Evolutionary conservation across 2,329 filamentous ascomycete genomes (phyloP).

Genomic region (Hymenoscyphus albidus): DNA sequence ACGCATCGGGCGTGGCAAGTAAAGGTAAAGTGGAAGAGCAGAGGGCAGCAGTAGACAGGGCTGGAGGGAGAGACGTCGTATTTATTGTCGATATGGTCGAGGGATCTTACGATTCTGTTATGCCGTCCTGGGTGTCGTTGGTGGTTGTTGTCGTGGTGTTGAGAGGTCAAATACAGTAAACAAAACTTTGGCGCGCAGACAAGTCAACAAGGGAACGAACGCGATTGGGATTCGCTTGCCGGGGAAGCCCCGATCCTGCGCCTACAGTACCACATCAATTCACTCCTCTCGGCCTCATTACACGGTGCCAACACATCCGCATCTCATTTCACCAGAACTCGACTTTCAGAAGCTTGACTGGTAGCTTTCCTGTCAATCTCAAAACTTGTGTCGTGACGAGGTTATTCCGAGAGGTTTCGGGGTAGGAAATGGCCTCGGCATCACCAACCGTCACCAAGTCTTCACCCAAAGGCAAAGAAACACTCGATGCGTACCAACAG

Average conservation of each 20-base stretch:
- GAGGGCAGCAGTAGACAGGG: background rate
- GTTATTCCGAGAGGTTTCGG: background rate
- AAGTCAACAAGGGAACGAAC: conserved; percentile 9
- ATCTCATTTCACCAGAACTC: too few relatives aligned
- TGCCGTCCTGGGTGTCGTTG: conserved; percentile 13
- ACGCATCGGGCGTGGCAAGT: conserved; percentile 14
- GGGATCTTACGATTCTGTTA: conserved; percentile 12
- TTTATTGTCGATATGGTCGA: conserved; percentile 12
- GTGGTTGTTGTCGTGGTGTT: conserved; percentile 10
- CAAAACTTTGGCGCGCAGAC: conserved; percentile 17
- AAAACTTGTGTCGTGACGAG: too few relatives aligned
- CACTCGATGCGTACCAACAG: conserved; percentile 66
- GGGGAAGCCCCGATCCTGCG: background rate
- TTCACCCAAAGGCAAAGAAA: background rate
- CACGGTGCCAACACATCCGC: background rate
- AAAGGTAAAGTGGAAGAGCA: conserved; percentile 15
- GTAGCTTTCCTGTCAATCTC: too few relatives aligned
- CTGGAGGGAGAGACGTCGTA: conserved; percentile 13
- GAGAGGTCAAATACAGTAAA: conserved; percentile 23
- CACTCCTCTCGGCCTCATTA: background rate
- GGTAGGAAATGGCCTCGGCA: background rate
- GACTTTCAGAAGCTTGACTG: too few relatives aligned
- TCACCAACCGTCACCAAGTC: background rate
- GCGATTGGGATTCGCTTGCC: conserved; percentile 4
- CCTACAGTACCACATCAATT: too few relatives aligned